A percentile compares a stretch with the other conserved stretches of the same genome.
Evolutionary conservation across 202 grass and related monocot genomes (phyloP).

Genomic region (Zizania palustris): DNA sequence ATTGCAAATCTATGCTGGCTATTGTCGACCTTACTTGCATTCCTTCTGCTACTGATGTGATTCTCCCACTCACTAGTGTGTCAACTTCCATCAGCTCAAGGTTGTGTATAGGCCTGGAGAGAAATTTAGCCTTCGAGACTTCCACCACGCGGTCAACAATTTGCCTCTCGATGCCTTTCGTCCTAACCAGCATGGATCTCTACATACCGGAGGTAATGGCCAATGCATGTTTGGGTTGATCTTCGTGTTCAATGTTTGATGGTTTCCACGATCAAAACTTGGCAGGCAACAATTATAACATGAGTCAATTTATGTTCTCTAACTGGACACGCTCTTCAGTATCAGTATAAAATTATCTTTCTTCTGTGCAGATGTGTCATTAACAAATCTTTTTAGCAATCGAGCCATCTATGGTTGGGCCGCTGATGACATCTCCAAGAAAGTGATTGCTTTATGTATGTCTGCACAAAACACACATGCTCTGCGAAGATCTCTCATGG

Average conservation of each 20-base stretch:
- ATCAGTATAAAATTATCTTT: conserved; percentile 23
- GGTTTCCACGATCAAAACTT: conserved; percentile 7
- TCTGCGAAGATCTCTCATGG: conserved; percentile 79
- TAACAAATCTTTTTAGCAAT: conserved; percentile 68
- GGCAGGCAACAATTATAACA: background rate
- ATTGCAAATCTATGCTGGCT: background rate
- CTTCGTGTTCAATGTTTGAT: conserved; percentile 11
- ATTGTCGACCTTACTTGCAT: background rate
- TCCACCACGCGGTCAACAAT: conserved; percentile 84
- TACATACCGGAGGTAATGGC: conserved; percentile 41
- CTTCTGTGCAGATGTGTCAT: conserved; percentile 57
- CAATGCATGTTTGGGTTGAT: conserved; percentile 34
- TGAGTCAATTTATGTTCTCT: conserved; percentile 22
- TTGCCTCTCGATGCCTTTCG: conserved; percentile 64
- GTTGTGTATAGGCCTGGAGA: conserved; percentile 74
- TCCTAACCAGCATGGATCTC: conserved; percentile 41
- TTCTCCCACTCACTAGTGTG: conserved; percentile 4
- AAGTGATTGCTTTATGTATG: conserved; percentile 81
- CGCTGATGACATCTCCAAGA: conserved; percentile 79
- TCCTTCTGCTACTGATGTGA: conserved; percentile 18
- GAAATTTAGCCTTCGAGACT: conserved; percentile 76
- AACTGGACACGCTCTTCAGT: background rate
- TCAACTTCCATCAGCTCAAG: conserved; percentile 62
- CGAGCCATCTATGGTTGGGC: conserved; percentile 79
- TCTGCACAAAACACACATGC: conserved; percentile 57